Evolutionary conservation across 2,329 filamentous ascomycete species (phyloP).

Genomic region (Clarireedia homoeocarpa): DNA sequence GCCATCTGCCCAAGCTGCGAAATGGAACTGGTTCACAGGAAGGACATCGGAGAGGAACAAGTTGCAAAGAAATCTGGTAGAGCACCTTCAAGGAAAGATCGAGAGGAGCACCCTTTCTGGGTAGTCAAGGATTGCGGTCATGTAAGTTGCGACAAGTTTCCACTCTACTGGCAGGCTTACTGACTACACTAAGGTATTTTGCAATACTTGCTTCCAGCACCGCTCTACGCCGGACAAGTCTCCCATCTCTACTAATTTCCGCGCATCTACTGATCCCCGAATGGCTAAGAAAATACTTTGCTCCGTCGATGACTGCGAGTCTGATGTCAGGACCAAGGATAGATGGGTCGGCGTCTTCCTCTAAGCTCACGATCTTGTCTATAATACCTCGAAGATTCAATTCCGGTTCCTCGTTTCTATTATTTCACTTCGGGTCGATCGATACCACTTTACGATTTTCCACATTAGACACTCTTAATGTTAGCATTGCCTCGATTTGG

Average conservation of each 20-base stretch:
- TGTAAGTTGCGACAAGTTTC: conserved; percentile 45
- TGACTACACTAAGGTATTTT: conserved; percentile 47
- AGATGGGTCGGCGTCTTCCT: conserved; percentile 55
- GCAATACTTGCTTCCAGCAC: conserved; percentile 52
- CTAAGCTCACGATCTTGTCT: conserved; percentile 9
- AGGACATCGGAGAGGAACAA: conserved; percentile 22
- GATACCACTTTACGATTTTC: too few relatives aligned
- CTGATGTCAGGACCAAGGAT: conserved; percentile 44
- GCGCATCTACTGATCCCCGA: neutral
- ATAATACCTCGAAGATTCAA: neutral
- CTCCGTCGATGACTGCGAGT: conserved; percentile 48
- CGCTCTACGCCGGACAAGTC: conserved; percentile 26
- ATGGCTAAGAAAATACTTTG: conserved; percentile 32
- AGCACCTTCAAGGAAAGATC: conserved; percentile 40
- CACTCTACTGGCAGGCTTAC: conserved; percentile 7
- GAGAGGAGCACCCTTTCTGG: conserved; percentile 80
- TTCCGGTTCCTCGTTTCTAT: neutral
- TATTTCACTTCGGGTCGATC: neutral
- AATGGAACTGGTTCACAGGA: conserved; percentile 70
- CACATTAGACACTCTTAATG: too few relatives aligned
- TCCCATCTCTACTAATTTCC: neutral
- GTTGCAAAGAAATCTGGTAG: conserved; percentile 38
- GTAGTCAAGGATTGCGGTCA: conserved; percentile 86
- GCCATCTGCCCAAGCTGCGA: conserved; percentile 83
- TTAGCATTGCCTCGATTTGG: too few relatives aligned